Conservation (phyloP, 148 eudicot genomes). For the Spergularia bocconei region DNA sequence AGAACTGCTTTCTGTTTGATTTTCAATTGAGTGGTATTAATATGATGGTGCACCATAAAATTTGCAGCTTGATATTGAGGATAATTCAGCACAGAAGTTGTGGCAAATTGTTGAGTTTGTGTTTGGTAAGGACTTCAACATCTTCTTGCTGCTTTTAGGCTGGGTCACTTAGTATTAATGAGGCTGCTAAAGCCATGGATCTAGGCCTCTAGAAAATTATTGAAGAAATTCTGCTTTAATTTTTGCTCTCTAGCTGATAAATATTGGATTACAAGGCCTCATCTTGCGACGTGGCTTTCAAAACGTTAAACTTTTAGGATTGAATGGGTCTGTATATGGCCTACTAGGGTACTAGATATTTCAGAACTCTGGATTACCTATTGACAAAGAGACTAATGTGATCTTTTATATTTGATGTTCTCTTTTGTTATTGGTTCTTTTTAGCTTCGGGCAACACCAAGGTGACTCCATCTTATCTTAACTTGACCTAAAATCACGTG, state of each 20-base stretch:
- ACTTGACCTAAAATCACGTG: too few relatives aligned
- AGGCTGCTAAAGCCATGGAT: too few relatives aligned
- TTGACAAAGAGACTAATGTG: neutral
- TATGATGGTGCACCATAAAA: slow-evolving; percentile 8
- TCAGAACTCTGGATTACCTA: neutral
- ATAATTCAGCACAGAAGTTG: slow-evolving; percentile 61
- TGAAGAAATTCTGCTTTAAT: too few relatives aligned
- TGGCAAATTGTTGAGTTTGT: slow-evolving; percentile 91
- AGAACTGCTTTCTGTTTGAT: neutral
- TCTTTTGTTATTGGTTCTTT: neutral
- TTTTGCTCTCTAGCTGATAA: too few relatives aligned
- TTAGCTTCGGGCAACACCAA: neutral
- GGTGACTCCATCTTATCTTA: neutral
- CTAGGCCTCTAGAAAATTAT: too few relatives aligned
- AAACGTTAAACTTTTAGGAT: too few relatives aligned
- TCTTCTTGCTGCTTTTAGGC: neutral
- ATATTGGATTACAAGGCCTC: too few relatives aligned
- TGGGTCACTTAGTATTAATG: too few relatives aligned
- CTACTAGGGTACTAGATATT: neutral
- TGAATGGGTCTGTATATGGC: too few relatives aligned
- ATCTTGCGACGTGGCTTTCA: too few relatives aligned
- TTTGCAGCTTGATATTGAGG: slow-evolving; percentile 83
- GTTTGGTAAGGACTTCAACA: slow-evolving; percentile 58
- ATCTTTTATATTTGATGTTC: neutral
- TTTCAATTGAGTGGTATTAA: neutral